These are phyloP conservation scores for Mycosphaerella sp. DNA, from an alignment of 2,329 filamentous ascomycete genomes.

Conservation along the genomic window DNA sequence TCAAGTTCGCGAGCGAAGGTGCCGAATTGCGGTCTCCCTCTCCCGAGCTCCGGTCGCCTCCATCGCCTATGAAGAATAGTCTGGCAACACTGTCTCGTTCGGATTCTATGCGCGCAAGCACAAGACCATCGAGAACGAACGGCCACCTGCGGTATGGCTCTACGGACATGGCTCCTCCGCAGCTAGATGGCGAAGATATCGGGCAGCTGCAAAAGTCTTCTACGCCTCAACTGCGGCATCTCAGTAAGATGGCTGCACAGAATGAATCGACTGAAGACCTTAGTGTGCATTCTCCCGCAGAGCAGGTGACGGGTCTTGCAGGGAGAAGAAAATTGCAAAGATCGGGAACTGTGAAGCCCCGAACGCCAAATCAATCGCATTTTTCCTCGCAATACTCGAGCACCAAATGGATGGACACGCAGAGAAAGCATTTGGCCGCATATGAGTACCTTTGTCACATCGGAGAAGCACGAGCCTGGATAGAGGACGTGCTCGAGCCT, in stretches of 20 bases:
- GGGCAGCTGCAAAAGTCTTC: conserved; percentile 80
- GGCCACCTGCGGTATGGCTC: conserved; percentile 33
- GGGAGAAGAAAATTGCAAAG: conserved; percentile 79
- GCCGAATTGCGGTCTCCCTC: conserved; percentile 2
- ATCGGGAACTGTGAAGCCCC: conserved; percentile 46
- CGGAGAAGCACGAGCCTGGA: conserved; percentile 98
- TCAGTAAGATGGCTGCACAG: conserved; percentile 66
- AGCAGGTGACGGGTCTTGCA: conserved; percentile 82
- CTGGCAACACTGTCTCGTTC: conserved; percentile 34
- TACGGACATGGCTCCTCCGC: conserved; percentile 24
- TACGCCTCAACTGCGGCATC: conserved; percentile 84
- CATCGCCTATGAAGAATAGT: conserved; percentile 29
- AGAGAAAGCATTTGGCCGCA: conserved; percentile 89
- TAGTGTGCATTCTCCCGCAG: conserved; percentile 65
- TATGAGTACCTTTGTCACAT: conserved; percentile 99
- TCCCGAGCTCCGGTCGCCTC: conserved; percentile 20
- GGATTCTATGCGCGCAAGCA: conserved; percentile 35
- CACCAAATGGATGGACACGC: conserved; percentile 99
- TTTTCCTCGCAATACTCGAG: conserved; percentile 48
- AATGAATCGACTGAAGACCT: conserved; percentile 73
- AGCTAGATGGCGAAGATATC: conserved; percentile 52
- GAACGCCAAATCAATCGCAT: conserved; percentile 43
- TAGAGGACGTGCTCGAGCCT: conserved; percentile 76
- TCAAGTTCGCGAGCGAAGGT: conserved; percentile 7
- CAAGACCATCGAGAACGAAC: conserved; percentile 26